Evolutionary conservation across 192 early-diverging fungal species (phyloP), one percentile per base, ranked within the genome.

Genomic region (Entomortierella parvispora): DNA sequence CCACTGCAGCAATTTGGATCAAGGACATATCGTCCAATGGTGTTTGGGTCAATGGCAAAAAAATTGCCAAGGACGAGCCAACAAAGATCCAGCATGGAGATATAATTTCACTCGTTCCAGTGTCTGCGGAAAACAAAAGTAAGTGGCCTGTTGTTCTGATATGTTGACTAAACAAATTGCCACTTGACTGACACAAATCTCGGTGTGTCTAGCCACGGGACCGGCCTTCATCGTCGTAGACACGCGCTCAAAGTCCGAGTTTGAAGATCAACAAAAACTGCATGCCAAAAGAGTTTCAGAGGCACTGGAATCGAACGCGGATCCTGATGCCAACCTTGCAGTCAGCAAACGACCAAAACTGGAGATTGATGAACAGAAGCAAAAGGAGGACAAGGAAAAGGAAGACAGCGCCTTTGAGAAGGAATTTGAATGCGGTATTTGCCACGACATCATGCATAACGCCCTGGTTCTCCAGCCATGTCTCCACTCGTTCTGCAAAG

Each of bases 391-490:
- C 18, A 68, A 59, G 22, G 59, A 62, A 54, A 37, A 62, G 12
- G 69, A 63, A n/a, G 58, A 72, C 40, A 45, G 11, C 5, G 59
- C 55, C 6, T 77, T 77, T 26, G 74, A 77, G 42, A 68, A 62
- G 22, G 74, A 77, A 25, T 77, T 77, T 46, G 65, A 56, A 6
- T 77, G 74, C 17, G 53, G 65, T 3, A 72, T 80, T n/a, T 80
- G 79, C 40, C 65, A 72, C 20, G 79, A 80, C 9, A 80, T 80
- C 34, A 71, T 80, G 69, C 55, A 80, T 31, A 71, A 65, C 9
- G 48, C 79, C 1, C 53, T 72, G 18, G 60, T 63, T 6, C 58
- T 80, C n/a, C 79, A 72, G 22, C 79, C 79, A 1, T 80, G 79
- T 23, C 55, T 72, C 2, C 79, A 80, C 45, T 46, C 69, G 8